phyloP scores from a whole-genome alignment of 441 rosid species.

The Rhodomyrtus psidioides region DNA sequence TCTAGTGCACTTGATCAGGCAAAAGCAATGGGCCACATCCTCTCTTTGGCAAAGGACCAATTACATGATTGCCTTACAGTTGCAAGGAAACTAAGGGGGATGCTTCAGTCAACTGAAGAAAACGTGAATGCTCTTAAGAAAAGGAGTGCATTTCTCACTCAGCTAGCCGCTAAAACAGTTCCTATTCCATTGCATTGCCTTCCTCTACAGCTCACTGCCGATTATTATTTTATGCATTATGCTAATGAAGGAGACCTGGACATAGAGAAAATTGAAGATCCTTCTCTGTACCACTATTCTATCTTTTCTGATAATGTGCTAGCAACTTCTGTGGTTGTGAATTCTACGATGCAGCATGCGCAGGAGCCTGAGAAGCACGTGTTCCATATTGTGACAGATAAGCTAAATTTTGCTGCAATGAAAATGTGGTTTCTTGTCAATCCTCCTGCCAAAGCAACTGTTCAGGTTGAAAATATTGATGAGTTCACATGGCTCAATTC shows the following conservation, averaged over 20 bases:
- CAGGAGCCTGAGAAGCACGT: constrained; percentile 78
- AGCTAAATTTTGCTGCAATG: constrained; percentile 80
- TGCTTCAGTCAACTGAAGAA: constrained; percentile 74
- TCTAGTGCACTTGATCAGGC: constrained; percentile 78
- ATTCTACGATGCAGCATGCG: constrained; percentile 67
- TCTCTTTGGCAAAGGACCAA: constrained; percentile 70
- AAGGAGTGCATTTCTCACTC: constrained; percentile 84
- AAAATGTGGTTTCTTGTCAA: constrained; percentile 83
- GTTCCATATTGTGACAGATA: constrained; percentile 91
- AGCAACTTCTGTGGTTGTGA: constrained; percentile 90
- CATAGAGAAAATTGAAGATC: constrained; percentile 52
- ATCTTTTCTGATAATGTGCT: constrained; percentile 90
- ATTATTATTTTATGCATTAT: constrained; percentile 50
- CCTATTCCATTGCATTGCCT: constrained; percentile 87
- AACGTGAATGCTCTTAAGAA: constrained; percentile 53
- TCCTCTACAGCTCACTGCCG: constrained; percentile 74
- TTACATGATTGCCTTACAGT: constrained; percentile 66
- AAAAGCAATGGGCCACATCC: constrained; percentile 79
- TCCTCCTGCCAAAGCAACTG: constrained; percentile 60
- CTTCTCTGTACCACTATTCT: constrained; percentile 81
- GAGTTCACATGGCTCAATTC: constrained; percentile 94
- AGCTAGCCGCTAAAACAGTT: constrained; percentile 89
- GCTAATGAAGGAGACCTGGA: constrained; percentile 28
- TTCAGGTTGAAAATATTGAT: constrained; percentile 75
- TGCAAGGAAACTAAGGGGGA: constrained; percentile 66